A percentile compares a stretch with the other conserved stretches of the same genome.
phyloP scores from a whole-genome alignment of 2,329 filamentous ascomycete genomes.

The Mollisiaceae sp. region DNA sequence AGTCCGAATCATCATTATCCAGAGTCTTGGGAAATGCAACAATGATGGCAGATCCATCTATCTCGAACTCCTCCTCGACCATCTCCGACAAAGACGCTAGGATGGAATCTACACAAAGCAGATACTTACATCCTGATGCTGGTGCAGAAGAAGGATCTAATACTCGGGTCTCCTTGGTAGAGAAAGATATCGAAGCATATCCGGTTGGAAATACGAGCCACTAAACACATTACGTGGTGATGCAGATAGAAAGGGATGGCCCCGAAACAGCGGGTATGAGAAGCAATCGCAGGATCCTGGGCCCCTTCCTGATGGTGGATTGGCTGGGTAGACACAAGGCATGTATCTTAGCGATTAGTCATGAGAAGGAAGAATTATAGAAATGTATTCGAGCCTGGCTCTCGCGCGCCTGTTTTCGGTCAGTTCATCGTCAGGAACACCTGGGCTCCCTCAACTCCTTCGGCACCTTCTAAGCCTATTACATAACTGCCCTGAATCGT shows the following conservation, averaged over 20 bases:
- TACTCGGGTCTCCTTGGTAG: constrained; percentile 8
- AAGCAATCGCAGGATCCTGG: constrained; percentile 39
- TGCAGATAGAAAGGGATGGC: constrained; percentile 11
- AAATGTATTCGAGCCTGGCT: background rate
- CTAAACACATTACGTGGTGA: too few relatives aligned
- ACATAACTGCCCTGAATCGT: constrained; percentile 42
- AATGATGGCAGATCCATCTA: background rate
- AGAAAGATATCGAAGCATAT: constrained; percentile 21
- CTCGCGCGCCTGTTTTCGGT: constrained; percentile 26
- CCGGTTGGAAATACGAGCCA: constrained; percentile 11
- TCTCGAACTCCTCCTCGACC: background rate
- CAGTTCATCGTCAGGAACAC: constrained; percentile 42
- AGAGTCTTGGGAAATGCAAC: background rate
- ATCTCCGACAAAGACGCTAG: constrained; percentile 10
- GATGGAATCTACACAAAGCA: constrained; percentile 12
- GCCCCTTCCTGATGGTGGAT: constrained; percentile 42
- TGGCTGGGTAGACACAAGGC: constrained; percentile 40
- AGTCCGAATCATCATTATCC: too few relatives aligned
- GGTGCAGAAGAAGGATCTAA: constrained; percentile 8
- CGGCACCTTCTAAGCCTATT: constrained; percentile 52
- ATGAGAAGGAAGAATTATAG: background rate
- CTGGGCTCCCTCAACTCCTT: constrained; percentile 47
- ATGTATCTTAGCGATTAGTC: background rate
- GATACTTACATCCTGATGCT: constrained; percentile 1
- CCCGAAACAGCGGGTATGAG: constrained; percentile 34